Evolutionary conservation across 495 filamentous ascomycete species (phyloP), one percentile per base, ranked within the genome.

Genomic region (Oleoguttula mirabilis): DNA sequence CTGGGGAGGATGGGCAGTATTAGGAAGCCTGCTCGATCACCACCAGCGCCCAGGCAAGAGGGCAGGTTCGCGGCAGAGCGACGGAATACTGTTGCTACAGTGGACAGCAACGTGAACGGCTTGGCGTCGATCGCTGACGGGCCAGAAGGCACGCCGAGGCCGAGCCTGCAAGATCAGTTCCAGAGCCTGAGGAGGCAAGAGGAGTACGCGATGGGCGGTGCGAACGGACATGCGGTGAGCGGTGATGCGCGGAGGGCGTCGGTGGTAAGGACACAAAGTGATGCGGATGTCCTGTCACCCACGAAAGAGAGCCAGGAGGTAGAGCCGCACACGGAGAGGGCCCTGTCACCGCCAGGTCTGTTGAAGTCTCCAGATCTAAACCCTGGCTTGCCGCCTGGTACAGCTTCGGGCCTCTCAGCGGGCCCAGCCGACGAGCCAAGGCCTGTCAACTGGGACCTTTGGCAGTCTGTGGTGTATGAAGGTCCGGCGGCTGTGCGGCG

Each of bases 371-470:
- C 70, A 3, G 67, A 63, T 6, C 59, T 77, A 36, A 73, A 79
- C 45, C 64, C 68, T 3, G 72, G 67, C 41, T 66, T 94, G 10
- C 75, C 85, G 3, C 86, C 87, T 0, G 87, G 87, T 2, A 93
- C 84, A 6, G 85, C 79, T 15, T 76, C 84, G 14, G 86, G 86
- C 3, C 69, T 84, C 28, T 74, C 74, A 14, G 73, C 79, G 3
- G 79, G 80, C 1, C 80, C 77, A 5, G 80, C 84, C 8, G 69
- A 75, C 48, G 64, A 71, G 12, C 68, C 71, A 4, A 66, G 72
- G 6, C 70, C 73, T 2, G 85, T 99, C 11, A 85, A 99, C 56
- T 99, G 90, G 90, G 92, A 96, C 60, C 63, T 99, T 15, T 99
- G 90, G 90, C 88, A 99, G 61, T 68, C 81, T 14, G 81, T 99